Base-by-base conservation (phyloP, 129 eudicot species). In the Flaveria linearis region DNA sequence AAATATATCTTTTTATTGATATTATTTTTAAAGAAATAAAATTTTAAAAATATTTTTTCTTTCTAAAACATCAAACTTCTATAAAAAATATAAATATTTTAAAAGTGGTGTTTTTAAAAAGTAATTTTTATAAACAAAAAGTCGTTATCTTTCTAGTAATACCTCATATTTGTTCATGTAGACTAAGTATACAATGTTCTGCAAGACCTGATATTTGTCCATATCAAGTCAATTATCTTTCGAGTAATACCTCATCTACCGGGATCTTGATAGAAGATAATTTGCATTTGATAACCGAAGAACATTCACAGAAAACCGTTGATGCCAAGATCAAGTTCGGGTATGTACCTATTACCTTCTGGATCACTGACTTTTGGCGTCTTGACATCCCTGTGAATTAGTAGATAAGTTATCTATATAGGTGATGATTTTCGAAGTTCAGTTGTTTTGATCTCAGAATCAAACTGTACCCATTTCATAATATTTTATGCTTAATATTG, bases 261-360 rank as follows among this genome's bases (percentile, higher is more conserved):
- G 99, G 99, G 58, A 28, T 89, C 77, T 82, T 95, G 82, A 87
- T 95, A 60, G 96, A 88, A 75, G 99, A 95, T 79, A 77, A 82
- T 26, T 79, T 95, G 83, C 97, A 91, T 76, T 80, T 95, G 63
- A 80, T 69, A 68, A 84, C 92, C 7, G 92, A 89, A 47, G 79
- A 81, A 23, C 68, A 7, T 65, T 85, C 77, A 41, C 55, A 78
- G 71, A 84, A 84, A 77, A 22, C 69, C 20, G 85, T 95, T 7
- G 67, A 85, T 18, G 96, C 95, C 52, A 87, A 81, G 9, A 83
- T 95, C 82, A 88, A 84, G 43, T 83, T 95, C 50, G 99, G 99
- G 99, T 95, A 76, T 22, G 89, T 79, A 60, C 47, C 47, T 2
- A 36, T 2, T 71, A 62, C 62, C 33, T 73, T 65, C 43, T 36